Conservation (phyloP, 257 asterid species). For the Gentiana dahurica region DNA sequence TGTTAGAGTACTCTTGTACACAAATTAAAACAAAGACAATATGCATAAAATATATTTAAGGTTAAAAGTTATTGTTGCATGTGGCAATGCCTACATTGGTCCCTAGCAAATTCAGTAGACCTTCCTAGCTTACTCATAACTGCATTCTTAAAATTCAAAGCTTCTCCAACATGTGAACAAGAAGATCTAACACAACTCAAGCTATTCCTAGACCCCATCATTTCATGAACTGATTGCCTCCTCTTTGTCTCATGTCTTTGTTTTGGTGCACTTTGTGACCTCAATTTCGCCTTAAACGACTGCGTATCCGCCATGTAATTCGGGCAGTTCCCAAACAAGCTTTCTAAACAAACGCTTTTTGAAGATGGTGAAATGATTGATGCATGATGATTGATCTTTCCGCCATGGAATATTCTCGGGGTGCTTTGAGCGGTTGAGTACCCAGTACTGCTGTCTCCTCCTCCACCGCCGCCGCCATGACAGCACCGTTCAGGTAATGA, state of each 20-base stretch:
- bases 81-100: conserved; percentile 5
- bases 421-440: conserved; percentile 59
- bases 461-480: conserved; percentile 18
- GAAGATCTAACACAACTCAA: conserved; percentile 55
- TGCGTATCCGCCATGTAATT: conserved; percentile 78
- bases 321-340: conserved; percentile 26
- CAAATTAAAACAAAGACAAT: too few species aligned
- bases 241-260: conserved; percentile 53
- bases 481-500: conserved; percentile 18
- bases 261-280: conserved; percentile 79
- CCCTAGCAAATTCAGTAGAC: conserved; percentile 28
- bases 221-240: conserved; percentile 32
- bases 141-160: conserved; percentile 49
- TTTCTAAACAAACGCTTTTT: conserved; percentile 34
- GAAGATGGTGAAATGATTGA: conserved; percentile 20
- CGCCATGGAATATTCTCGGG: conserved; percentile 37
- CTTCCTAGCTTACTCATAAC: conserved; percentile 40
- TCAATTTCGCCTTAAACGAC: conserved; percentile 60
- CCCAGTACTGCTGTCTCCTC: conserved; percentile 25
- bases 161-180: conserved; percentile 49
- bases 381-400: conserved; percentile 19
- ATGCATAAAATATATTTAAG: too few species aligned
- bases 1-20: too few species aligned
- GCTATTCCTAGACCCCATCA: conserved; percentile 57
- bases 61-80: not conserved